Percentiles rank a stretch among this genome's conserved stretches.
Conservation (phyloP, 2,329 filamentous ascomycete genomes). For the Ustilaginoidea virens region DNA sequence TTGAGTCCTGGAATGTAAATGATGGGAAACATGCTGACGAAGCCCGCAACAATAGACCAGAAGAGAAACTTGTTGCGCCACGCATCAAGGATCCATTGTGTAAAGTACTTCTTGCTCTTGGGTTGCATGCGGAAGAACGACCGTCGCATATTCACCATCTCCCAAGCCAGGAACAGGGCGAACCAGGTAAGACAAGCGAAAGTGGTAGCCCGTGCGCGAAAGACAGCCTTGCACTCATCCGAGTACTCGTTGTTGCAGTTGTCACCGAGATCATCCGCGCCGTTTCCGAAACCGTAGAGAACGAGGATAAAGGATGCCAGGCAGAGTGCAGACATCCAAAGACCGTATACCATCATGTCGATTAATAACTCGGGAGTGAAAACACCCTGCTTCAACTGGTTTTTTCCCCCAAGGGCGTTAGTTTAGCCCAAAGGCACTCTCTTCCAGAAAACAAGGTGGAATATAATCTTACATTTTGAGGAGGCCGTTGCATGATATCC, state of each 20-base stretch:
- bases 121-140: constrained; percentile 62
- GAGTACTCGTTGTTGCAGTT: constrained; percentile 44
- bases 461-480: constrained; percentile 37
- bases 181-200: constrained; percentile 63
- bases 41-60: constrained; percentile 43
- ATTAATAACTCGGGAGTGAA: constrained; percentile 50
- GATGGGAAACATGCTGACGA: constrained; percentile 43
- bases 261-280: constrained; percentile 33
- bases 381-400: constrained; percentile 33
- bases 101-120: constrained; percentile 41
- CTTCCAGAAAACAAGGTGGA: too few relatives aligned
- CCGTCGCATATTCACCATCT: constrained; percentile 54
- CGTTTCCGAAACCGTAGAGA: constrained; percentile 32
- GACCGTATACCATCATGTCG: constrained; percentile 51
- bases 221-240: constrained; percentile 40
- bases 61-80: constrained; percentile 55
- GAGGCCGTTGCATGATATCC: constrained; percentile 55
- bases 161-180: constrained; percentile 60
- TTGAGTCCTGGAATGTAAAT: constrained; percentile 56
- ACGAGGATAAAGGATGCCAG: constrained; percentile 36
- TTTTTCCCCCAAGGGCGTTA: too few relatives aligned
- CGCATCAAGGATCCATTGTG: constrained; percentile 51
- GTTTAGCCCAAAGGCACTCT: too few relatives aligned
- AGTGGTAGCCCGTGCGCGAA: constrained; percentile 54
- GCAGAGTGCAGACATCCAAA: constrained; percentile 50